These are phyloP conservation scores for Debaryomycetaceae sp. DNA, from an alignment of 1,139 yeast species.

Conservation along the genomic window DNA sequence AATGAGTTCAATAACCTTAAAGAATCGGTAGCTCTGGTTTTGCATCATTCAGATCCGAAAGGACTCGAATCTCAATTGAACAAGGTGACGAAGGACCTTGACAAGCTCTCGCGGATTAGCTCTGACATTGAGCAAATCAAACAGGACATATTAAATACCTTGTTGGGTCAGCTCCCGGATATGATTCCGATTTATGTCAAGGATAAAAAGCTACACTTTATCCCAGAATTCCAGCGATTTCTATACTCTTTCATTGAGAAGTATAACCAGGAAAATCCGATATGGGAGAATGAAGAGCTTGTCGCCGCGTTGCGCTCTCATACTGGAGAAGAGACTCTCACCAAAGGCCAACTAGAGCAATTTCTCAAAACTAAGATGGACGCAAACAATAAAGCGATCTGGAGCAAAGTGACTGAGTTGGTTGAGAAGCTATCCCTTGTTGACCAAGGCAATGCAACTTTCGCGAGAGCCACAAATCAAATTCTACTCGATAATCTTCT, in stretches of 20 bases:
- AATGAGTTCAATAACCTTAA: slow-evolving; percentile 11
- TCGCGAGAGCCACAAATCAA: slow-evolving; percentile 13
- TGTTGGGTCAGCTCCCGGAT: slow-evolving; percentile 23
- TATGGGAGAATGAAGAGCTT: slow-evolving; percentile 3
- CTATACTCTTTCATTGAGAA: slow-evolving; percentile 32
- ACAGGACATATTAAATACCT: slow-evolving; percentile 17
- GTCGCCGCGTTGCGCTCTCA: not conserved
- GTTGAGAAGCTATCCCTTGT: slow-evolving; percentile 21
- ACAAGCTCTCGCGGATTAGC: slow-evolving; percentile 14
- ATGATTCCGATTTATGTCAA: slow-evolving; percentile 32
- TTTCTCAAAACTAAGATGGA: slow-evolving; percentile 18
- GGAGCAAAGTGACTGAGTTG: slow-evolving; percentile 23
- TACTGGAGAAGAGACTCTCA: slow-evolving; percentile 11
- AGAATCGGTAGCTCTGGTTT: slow-evolving; percentile 1
- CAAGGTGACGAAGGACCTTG: slow-evolving; percentile 17
- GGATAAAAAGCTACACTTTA: slow-evolving; percentile 32
- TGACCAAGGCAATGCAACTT: slow-evolving; percentile 6
- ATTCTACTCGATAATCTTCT: slow-evolving; percentile 24
- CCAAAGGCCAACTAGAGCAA: slow-evolving; percentile 19
- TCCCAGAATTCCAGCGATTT: slow-evolving; percentile 39
- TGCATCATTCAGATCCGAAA: slow-evolving; percentile 10
- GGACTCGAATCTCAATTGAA: slow-evolving; percentile 17
- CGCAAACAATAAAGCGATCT: slow-evolving; percentile 22
- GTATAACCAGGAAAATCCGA: slow-evolving; percentile 15
- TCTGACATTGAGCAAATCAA: slow-evolving; percentile 20